Evolutionary conservation across 257 asterid species (phyloP).

Genomic region (Nyctanthes arbortristis): DNA sequence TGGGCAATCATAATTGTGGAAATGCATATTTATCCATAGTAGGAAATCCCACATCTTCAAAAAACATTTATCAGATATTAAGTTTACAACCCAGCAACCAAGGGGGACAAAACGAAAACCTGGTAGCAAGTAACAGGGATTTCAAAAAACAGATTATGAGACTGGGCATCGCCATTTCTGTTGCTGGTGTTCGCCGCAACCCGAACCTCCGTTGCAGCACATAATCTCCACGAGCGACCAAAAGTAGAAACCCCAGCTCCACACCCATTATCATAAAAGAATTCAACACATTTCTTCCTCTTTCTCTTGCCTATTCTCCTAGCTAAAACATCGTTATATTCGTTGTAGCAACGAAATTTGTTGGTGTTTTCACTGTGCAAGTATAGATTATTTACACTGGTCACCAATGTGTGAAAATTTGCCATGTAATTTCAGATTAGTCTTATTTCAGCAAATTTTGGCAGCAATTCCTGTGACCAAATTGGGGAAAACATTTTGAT

Average conservation of each 20-base stretch:
- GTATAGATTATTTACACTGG: conserved; percentile 34
- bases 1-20: too few relatives aligned
- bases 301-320: conserved; percentile 22
- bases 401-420: conserved; percentile 32
- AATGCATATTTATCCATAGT: too few relatives aligned
- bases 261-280: conserved; percentile 20
- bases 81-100: neutral
- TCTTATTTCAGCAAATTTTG: conserved; percentile 24
- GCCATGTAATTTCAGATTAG: conserved; percentile 48
- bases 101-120: conserved; percentile 34
- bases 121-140: conserved; percentile 95
- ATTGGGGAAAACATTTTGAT: conserved; percentile 17
- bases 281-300: conserved; percentile 31
- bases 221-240: conserved; percentile 42
- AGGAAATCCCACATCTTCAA: neutral
- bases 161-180: conserved; percentile 29
- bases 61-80: neutral
- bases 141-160: conserved; percentile 49
- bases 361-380: conserved; percentile 15
- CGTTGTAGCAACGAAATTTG: conserved; percentile 23
- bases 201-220: conserved; percentile 49
- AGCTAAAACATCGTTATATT: conserved; percentile 18
- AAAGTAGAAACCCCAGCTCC: conserved; percentile 37
- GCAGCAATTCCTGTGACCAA: conserved; percentile 2
- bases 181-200: conserved; percentile 29